These are phyloP conservation scores for Talaromyces sp. DNA, from an alignment of 2,329 filamentous ascomycete species.

Conservation along the genomic window DNA sequence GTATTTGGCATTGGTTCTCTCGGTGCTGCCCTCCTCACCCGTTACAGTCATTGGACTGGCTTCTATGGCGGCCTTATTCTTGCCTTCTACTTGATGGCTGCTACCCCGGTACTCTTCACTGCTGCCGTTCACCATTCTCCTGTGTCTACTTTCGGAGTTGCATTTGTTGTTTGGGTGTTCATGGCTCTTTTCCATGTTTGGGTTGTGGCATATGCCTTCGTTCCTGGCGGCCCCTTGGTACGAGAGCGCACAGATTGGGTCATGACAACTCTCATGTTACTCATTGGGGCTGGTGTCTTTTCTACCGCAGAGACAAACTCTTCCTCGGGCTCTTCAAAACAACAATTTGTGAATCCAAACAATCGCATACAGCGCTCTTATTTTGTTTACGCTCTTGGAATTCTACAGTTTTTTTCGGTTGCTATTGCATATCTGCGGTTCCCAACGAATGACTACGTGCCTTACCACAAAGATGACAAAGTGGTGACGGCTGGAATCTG, in stretches of 20 bases:
- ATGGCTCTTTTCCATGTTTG: slow-evolving; percentile 96
- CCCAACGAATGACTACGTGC: slow-evolving; percentile 84
- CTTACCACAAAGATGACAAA: slow-evolving; percentile 84
- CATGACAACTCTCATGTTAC: slow-evolving; percentile 79
- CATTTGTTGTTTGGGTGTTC: slow-evolving; percentile 88
- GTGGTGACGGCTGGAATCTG: slow-evolving; percentile 92
- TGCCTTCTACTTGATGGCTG: slow-evolving; percentile 75
- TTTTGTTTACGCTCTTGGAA: slow-evolving; percentile 66
- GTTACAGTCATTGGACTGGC: slow-evolving; percentile 76
- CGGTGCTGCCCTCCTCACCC: slow-evolving; percentile 74
- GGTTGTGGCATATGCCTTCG: slow-evolving; percentile 97
- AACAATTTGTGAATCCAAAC: slow-evolving; percentile 33
- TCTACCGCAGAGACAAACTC: slow-evolving; percentile 56
- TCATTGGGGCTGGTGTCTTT: slow-evolving; percentile 80
- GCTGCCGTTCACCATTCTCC: slow-evolving; percentile 74
- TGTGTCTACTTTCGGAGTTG: slow-evolving; percentile 76
- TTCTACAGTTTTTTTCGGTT: slow-evolving; percentile 74
- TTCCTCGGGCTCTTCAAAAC: slow-evolving; percentile 30
- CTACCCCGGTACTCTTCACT: slow-evolving; percentile 68
- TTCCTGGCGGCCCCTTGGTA: slow-evolving; percentile 86
- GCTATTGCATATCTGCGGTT: slow-evolving; percentile 84
- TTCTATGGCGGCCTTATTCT: slow-evolving; percentile 78
- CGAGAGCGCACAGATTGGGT: slow-evolving; percentile 95
- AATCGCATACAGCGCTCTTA: slow-evolving; percentile 57
- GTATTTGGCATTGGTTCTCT: slow-evolving; percentile 72